Evolutionary conservation across 345 rosid genomes (phyloP).

Genomic region (Camelina hispida): DNA sequence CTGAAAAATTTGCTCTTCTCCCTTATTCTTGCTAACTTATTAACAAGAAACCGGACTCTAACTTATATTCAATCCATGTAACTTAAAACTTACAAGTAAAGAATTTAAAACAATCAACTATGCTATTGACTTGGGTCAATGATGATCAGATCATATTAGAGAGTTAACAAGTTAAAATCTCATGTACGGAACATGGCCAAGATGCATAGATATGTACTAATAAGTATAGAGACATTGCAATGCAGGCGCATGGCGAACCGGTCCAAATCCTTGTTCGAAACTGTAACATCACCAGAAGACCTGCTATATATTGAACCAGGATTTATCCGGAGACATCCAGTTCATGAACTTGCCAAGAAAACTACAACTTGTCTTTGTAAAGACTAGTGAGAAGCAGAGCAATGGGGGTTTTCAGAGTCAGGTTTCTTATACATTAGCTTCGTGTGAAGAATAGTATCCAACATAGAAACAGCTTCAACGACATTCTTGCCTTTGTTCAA

Average conservation of each 20-base stretch:
- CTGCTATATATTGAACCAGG: neutral
- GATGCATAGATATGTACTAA: neutral
- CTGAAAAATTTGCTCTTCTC: slow-evolving; percentile 94
- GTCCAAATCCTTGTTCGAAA: neutral
- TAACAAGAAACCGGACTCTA: no score
- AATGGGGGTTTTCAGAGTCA: no score
- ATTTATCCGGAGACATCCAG: neutral
- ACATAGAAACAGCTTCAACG: no score
- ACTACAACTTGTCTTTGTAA: slow-evolving; percentile 5
- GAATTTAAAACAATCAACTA: neutral
- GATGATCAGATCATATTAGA: neutral
- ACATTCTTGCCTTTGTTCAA: no score
- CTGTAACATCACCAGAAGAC: neutral
- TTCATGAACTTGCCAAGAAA: neutral
- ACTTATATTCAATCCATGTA: no score
- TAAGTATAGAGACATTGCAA: neutral
- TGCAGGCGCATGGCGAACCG: neutral
- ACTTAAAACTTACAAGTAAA: no score
- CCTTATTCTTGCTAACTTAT: slow-evolving; percentile 80
- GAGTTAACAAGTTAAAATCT: neutral
- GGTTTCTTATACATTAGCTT: no score
- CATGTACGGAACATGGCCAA: no score
- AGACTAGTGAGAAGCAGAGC: no score
- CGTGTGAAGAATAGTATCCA: no score
- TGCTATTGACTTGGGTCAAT: neutral